Evolutionary conservation across 1,139 yeast species (phyloP), one percentile per base, ranked within the genome.

Genomic region (Entelexis paramagnoliae): DNA sequence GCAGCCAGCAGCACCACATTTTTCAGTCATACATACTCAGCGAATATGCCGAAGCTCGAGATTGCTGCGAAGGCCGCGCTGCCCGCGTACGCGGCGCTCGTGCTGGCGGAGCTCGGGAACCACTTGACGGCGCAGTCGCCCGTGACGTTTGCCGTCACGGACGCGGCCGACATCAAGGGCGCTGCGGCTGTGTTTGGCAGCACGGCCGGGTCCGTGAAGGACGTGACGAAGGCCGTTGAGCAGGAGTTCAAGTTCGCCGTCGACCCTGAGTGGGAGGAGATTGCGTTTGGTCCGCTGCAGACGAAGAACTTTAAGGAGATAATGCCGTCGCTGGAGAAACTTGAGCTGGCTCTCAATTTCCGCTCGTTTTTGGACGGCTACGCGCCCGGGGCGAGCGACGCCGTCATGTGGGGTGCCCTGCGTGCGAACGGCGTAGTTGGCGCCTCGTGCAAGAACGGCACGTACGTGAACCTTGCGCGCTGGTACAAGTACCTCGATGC

Each of bases 381-480:
- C 19, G 63, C 73, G 28, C 72, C 78, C 56, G 72, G 93, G 13
- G 69, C 80, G 52, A 93, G 95, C 51, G 98, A 91, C 69, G 73
- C 87, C 56, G 86, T 93, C 16, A 75, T 84, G 30, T 91, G 96
- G 96, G 97, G 97, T 68, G 85, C 83, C 43, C 75, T 91, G 62
- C 80, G 96, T 71, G 85, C 95, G 59, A 89, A 91, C 67, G 87
- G 95, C 51, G 81, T 91, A 66, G 87, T 88, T 75, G 95, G 91
- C 30, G 85, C 96, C 13, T 81, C 86, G 57, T 76, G 89, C 68
- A 89, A 87, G 74, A 84, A 80, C 69, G 85, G 83, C 51, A 83
- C 82, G 32, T 87, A 83, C 71, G 75, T 81, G 66, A 88, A 89
- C 70, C 78, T 91, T 59, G 79, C 95, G 51, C 83, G 98, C 74